Evolutionary conservation across 345 rosid genomes (phyloP).

Genomic region (Syzygium oleosum): DNA sequence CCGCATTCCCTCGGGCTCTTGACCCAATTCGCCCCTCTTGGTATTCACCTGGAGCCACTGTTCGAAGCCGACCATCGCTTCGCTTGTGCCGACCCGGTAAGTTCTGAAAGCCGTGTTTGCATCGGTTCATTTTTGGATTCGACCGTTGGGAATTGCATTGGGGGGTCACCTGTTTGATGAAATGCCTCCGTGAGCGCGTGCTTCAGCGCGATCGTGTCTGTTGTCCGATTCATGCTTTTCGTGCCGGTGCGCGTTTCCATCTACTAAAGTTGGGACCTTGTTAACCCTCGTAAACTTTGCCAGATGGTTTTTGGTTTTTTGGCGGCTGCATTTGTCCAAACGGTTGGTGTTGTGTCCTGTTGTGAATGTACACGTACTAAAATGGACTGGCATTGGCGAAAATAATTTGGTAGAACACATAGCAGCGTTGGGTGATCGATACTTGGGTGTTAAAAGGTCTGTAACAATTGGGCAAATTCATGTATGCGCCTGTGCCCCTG

Average conservation of each 20-base stretch:
- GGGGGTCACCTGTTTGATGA: not conserved
- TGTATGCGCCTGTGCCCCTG: not conserved
- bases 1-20: not conserved
- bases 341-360: accelerated
- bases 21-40: not conserved
- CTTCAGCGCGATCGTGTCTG: not conserved
- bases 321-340: not conserved
- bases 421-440: not conserved
- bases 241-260: not conserved
- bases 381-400: not conserved
- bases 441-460: not conserved
- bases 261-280: not conserved
- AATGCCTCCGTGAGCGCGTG: not conserved
- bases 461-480: not conserved
- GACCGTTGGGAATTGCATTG: not conserved
- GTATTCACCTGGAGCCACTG: not conserved
- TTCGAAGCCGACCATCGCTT: not conserved
- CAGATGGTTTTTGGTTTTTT: not conserved
- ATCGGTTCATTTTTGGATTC: not conserved
- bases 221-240: not conserved
- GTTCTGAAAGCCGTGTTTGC: not conserved
- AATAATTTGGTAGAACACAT: not conserved
- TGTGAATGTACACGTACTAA: not conserved
- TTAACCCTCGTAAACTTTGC: not conserved
- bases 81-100: not conserved